Conservation (phyloP, 2,329 filamentous ascomycete genomes). For the Colletotrichum horii region DNA sequence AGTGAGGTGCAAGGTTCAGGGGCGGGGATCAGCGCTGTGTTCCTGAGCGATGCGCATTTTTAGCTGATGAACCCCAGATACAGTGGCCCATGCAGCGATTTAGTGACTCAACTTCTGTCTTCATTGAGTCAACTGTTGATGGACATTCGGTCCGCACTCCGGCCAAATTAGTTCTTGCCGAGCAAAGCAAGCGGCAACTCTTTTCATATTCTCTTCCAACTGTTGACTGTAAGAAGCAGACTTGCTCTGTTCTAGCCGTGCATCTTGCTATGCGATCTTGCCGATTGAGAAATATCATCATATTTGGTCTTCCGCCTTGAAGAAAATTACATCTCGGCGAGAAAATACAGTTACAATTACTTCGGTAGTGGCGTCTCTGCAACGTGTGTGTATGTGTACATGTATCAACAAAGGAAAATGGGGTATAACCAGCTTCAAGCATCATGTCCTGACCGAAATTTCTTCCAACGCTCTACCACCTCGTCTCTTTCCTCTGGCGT, state of each 20-base stretch:
- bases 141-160: background rate
- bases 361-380: background rate
- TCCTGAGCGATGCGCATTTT: background rate
- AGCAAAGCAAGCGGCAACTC: background rate
- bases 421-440: background rate
- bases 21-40: background rate
- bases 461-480: conserved; percentile 31
- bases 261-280: background rate
- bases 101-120: background rate
- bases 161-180: background rate
- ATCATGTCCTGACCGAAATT: background rate
- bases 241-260: background rate
- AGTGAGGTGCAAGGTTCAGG: background rate
- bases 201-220: background rate
- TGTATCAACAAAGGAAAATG: background rate
- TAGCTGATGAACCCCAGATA: background rate
- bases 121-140: background rate
- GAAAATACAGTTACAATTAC: background rate
- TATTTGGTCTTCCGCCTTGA: rapidly evolving
- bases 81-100: background rate
- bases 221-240: background rate
- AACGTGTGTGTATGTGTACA: background rate
- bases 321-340: background rate
- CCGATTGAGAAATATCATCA: background rate
- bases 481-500: conserved; percentile 25